Evolutionary conservation across 352 stramenopile species (phyloP).

Genomic region (Phytopythium delawarense): DNA sequence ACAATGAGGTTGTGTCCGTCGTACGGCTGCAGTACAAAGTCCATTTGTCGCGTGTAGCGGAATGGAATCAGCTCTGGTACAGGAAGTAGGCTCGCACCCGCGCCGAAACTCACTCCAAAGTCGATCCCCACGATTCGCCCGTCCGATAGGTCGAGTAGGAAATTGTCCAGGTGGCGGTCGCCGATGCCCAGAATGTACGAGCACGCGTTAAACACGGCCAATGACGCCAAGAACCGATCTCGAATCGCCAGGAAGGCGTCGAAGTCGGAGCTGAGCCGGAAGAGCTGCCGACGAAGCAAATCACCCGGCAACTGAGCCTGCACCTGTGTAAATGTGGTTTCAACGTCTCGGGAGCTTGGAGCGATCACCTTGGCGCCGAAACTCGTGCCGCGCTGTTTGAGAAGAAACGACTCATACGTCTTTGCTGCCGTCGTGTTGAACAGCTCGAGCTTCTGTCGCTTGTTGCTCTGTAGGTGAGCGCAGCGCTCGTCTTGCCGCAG

Average conservation of each 20-base stretch:
- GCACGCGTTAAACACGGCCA: slow-evolving; percentile 84
- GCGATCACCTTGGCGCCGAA: slow-evolving; percentile 73
- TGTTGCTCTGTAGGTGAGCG: slow-evolving; percentile 58
- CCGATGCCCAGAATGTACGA: slow-evolving; percentile 90
- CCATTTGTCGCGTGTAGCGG: slow-evolving; percentile 80
- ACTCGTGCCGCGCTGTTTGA: slow-evolving; percentile 63
- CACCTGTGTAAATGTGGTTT: slow-evolving; percentile 44
- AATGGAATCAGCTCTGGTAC: slow-evolving; percentile 91
- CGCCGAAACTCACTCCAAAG: slow-evolving; percentile 91
- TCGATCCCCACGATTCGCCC: slow-evolving; percentile 88
- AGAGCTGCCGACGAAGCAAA: slow-evolving; percentile 70
- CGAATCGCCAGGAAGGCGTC: slow-evolving; percentile 84
- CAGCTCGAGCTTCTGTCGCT: slow-evolving; percentile 58
- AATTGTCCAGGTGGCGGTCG: slow-evolving; percentile 91
- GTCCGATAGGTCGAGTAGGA: slow-evolving; percentile 75
- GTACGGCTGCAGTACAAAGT: slow-evolving; percentile 66
- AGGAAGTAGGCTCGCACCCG: slow-evolving; percentile 70
- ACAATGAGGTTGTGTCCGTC: slow-evolving; percentile 57
- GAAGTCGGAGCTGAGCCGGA: slow-evolving; percentile 62
- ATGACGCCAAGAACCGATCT: slow-evolving; percentile 75
- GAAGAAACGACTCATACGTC: slow-evolving; percentile 64
- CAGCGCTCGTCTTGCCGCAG: slow-evolving; percentile 60
- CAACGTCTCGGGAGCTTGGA: slow-evolving; percentile 42
- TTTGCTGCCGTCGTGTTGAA: slow-evolving; percentile 77
- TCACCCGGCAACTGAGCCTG: slow-evolving; percentile 70